phyloP scores from a whole-genome alignment of 805 yeast genomes.

The Candida corydali region DNA sequence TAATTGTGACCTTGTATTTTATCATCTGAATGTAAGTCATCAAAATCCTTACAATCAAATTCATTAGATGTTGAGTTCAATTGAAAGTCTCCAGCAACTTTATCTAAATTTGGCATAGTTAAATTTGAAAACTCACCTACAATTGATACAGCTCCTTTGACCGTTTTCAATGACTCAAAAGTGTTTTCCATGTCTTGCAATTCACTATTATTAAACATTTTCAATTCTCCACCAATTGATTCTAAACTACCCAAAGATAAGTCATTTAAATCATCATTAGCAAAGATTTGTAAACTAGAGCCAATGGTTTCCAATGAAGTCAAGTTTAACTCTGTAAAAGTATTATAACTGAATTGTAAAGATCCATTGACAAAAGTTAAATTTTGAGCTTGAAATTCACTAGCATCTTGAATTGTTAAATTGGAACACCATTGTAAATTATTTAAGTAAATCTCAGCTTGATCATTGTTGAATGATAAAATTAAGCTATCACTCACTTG shows the following conservation, averaged over 20 bases:
- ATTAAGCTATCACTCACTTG: constrained; percentile 32
- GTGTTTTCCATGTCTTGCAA: constrained; percentile 26
- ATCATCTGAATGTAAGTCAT: constrained; percentile 25
- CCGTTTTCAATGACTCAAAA: constrained; percentile 25
- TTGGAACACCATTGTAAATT: constrained; percentile 39
- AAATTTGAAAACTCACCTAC: constrained; percentile 36
- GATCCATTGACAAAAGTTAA: constrained; percentile 40
- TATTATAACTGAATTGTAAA: constrained; percentile 36
- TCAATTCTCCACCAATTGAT: constrained; percentile 38
- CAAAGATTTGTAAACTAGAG: constrained; percentile 36
- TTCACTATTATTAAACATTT: constrained; percentile 37
- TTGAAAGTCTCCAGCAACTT: constrained; percentile 41
- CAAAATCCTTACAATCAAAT: constrained; percentile 33
- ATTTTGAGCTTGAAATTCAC: constrained; percentile 24
- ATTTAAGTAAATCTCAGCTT: constrained; percentile 29
- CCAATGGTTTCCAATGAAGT: constrained; percentile 32
- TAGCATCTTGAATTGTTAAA: constrained; percentile 40
- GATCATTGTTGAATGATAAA: constrained; percentile 38
- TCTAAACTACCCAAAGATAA: constrained; percentile 25
- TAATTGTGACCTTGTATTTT: constrained; percentile 43
- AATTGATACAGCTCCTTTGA: constrained; percentile 40
- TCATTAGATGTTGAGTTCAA: constrained; percentile 31
- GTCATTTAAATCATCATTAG: constrained; percentile 37
- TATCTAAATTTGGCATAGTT: constrained; percentile 30
- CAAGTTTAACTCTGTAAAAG: constrained; percentile 27